Percentiles rank a stretch among this genome's conserved stretches.
These are phyloP conservation scores for Heliamphora pulchella DNA, from an alignment of 179 eudicot genomes.

Conservation along the genomic window DNA sequence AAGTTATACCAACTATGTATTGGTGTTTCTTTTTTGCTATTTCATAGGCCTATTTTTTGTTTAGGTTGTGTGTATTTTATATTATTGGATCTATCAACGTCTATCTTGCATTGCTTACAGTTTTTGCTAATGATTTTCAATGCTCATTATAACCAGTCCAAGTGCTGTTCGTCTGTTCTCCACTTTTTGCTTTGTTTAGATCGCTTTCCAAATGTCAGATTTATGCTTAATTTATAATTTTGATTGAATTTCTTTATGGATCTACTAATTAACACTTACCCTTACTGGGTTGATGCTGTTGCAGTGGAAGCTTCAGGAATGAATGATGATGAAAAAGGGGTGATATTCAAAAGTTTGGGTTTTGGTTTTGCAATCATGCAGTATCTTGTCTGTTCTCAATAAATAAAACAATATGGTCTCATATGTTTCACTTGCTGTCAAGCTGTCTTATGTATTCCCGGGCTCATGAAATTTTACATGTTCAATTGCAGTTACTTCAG, in stretches of 20 bases:
- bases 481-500: conserved; percentile 26
- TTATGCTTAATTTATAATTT: neutral
- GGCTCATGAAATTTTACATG: neutral
- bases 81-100: no score
- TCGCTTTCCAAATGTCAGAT: neutral
- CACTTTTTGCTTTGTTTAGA: neutral
- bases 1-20: no score
- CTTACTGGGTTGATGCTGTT: neutral
- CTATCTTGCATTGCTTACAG: no score
- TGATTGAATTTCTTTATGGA: neutral
- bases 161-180: no score
- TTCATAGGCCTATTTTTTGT: no score
- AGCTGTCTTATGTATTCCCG: neutral
- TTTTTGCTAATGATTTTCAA: no score
- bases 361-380: neutral
- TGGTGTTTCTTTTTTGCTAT: no score
- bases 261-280: neutral
- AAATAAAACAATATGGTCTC: neutral
- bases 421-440: neutral
- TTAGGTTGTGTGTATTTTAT: no score
- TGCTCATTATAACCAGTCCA: no score
- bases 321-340: conserved; percentile 45
- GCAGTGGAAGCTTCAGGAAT: conserved; percentile 32
- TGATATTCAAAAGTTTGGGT: conserved; percentile 49
- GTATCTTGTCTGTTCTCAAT: neutral